Base-by-base conservation (phyloP, 2,329 filamentous ascomycete species). In the Fusarium caatingaense region DNA sequence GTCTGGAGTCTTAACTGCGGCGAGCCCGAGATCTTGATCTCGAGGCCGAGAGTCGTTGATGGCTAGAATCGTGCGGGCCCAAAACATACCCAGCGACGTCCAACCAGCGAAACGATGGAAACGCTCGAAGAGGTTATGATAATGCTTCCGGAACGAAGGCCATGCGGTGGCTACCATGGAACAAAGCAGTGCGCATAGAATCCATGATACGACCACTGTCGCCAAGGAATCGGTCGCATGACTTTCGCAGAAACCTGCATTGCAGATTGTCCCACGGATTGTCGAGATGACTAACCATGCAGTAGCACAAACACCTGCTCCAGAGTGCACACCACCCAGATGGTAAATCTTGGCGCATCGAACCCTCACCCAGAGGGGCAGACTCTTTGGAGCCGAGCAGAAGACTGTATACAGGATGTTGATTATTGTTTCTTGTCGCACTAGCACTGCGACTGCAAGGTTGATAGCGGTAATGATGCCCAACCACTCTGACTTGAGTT, bases 21-120 rank as follows among this genome's bases (percentile, higher is more conserved):
- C 78, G 10, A 66, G 60, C 20, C 82, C 82, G 18, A 84, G 76
- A 11, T 77, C 69, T 21, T 71, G 56, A 6, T 61, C 76, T 16
- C 72, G 71, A 20, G 80, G 76, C n/a, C 80, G 77, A 40, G 83
- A 77, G 34, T 83, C 81, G 53, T 85, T 79, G n/a, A 84, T 80
- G 34, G 87, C 80, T 12, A 92, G 79, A 44, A 92, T 76, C 11
- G 86, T 84, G 63, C 91, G 86, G 1, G 77, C 84, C 86, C 92
- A 91, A 75, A 94, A 90, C 32, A 93, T 79, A 3, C 80, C 82
- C 8, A 93, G 82, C 12, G 88, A 83, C 13, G 85, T 83, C 92
- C 92, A 94, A n/a, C 91, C 92, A 8, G 86, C 86, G 77, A 92
- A 93, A 49, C 92, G 89, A 79, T 94, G 92, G 48, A 86, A 86